Evolutionary conservation across 805 yeast genomes (phyloP), one percentile per base, ranked within the genome.

Genomic region (Nakazawaea ishiwadae): DNA sequence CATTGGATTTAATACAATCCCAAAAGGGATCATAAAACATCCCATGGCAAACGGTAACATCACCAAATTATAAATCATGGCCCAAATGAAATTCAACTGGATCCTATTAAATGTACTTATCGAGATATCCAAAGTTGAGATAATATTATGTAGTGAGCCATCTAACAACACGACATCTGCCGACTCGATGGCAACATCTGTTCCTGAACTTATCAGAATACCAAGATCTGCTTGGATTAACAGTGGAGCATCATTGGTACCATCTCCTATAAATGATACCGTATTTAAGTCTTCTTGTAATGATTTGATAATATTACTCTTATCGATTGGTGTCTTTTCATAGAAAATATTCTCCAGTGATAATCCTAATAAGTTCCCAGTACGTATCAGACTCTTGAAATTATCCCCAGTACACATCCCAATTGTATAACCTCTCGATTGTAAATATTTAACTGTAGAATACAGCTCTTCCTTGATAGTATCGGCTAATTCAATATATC

Each of bases 181-280:
- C n/a, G 96, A 86, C 50, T 90, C 96, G 50, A 93, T 84, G 1
- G 99, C 98, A 51, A 93, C 86, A 54, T 93, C 98, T 0, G 98
- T 86, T 4, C 98, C 96, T 0, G 95, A 77, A 8, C 95, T 82
- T 44, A 95, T 78, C 9, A 98, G 93, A 52, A 95, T 79, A 18
- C 99, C 99, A 15, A 93, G 63, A 50, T 89, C 87, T 1, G 96
- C 84, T 42, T 83, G 74, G 1, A 87, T 95, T 42, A 93, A 71
- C 0, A 98, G 98, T 0, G 99, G 97, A 0, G 98, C 95, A 58
- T 93, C 99, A 60, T 93, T 93, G 50, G 93, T 86, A 45, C 99
- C 99, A 63, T 93, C 99, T 29, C 99, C 99, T 17, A 93, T 82
- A 69, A 95, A 89, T 91, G 31, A 93, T 82, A 14, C 68, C 65